These are phyloP conservation scores for Moricandia arvensis DNA, from an alignment of 345 rosid species.

Conservation along the genomic window DNA sequence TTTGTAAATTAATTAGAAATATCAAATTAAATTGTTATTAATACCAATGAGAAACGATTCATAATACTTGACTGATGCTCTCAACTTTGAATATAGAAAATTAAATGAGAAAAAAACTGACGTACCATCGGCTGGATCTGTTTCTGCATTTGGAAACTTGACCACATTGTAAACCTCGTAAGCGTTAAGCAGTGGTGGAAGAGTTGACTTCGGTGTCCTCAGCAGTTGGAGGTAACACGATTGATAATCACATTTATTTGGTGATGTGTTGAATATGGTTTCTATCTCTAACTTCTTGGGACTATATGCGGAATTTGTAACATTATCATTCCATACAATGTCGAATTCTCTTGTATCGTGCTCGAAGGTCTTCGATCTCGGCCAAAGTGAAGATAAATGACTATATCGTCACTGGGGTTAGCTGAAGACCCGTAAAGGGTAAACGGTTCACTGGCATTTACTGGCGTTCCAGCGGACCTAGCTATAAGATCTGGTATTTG, in stretches of 20 bases:
- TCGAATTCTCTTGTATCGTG: not conserved
- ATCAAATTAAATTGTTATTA: too few relatives aligned
- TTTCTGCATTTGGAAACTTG: not conserved
- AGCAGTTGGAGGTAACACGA: not conserved
- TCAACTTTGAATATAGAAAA: too few relatives aligned
- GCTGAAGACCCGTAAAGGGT: too few relatives aligned
- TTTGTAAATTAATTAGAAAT: too few relatives aligned
- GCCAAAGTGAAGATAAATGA: not conserved
- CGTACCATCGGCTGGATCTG: not conserved
- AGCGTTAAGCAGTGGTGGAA: not conserved
- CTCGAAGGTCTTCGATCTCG: not conserved
- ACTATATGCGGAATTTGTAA: not conserved
- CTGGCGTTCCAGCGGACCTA: too few relatives aligned
- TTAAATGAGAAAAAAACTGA: not conserved
- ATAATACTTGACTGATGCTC: not conserved
- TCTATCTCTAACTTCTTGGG: not conserved
- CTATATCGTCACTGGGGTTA: too few relatives aligned
- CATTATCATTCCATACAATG: not conserved
- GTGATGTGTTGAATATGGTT: not conserved
- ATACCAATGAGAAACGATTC: not conserved
- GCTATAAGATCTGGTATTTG: not conserved
- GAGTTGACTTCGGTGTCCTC: not conserved
- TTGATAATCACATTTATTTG: not conserved
- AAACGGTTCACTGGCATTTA: too few relatives aligned
- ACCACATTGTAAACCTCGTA: not conserved